Evolutionary conservation across 441 rosid genomes (phyloP), one percentile per base, ranked within the genome.

Genomic region (Flueggea neowawraea): DNA sequence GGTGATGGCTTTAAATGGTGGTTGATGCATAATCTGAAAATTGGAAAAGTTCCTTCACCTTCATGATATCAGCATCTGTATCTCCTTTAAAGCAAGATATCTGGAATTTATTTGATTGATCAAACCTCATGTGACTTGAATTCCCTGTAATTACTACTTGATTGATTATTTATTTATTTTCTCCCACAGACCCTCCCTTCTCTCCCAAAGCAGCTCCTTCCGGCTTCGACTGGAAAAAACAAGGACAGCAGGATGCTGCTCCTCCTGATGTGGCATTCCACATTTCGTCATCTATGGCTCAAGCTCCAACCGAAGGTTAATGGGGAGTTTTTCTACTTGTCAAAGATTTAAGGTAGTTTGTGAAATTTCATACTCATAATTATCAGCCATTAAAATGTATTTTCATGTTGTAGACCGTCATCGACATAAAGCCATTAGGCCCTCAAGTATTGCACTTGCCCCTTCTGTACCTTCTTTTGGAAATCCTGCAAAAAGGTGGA

Each of bases 401-500:
- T 51, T 57, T 77, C 63, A 39, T 53, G 33, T 65, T 68, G 72
- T 63, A 83, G 88, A 44, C 9, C 62, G 65, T 39, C 73, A 44
- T 64, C 70, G 57, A 22, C 78, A 77, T 6, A 63, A 57, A 52
- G 51, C 68, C 52, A 22, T 28, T 61, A 73, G 77, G 64, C 83
- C 83, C 58, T 67, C 82, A 15, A 79, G 82, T 70, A 83, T 83
- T 54, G 67, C 87, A 11, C 68, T 75, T 63, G 79, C 81, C 62
- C 88, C 91, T 43, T 74, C 82, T 16, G 45, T 49, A 28, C n/a
- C 77, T 47, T 72, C 75, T 55, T 57, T 39, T 61, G 58, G 56
- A 16, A 58, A 58, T 50, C 79, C 81, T 55, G 64, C 55, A 52
- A 69, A 62, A 47, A 66, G 60, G 58, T 63, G 73, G 79, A 33